These are phyloP conservation scores for Suhomyces emberorum DNA, from an alignment of 805 yeast species.

Conservation along the genomic window DNA sequence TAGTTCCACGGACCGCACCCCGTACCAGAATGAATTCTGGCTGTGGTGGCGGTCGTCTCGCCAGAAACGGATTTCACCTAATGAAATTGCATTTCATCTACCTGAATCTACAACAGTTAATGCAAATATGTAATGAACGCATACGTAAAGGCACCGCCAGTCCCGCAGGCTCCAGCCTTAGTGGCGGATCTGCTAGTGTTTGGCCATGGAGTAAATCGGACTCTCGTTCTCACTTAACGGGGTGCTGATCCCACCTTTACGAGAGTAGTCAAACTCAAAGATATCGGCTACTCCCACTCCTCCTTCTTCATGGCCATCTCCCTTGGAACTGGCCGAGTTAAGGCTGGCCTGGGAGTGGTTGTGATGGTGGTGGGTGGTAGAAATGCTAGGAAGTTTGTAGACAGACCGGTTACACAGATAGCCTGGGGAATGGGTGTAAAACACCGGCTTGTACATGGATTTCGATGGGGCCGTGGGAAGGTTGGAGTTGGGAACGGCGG, in stretches of 20 bases:
- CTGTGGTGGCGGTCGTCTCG: too few species aligned
- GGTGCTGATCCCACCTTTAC: conserved; percentile 23
- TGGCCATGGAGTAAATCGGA: conserved; percentile 12
- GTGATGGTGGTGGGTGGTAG: conserved; percentile 15
- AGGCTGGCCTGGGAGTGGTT: conserved; percentile 28
- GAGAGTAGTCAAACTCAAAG: conserved; percentile 23
- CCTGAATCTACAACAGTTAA: too few species aligned
- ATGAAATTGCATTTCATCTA: too few species aligned
- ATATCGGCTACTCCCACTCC: conserved; percentile 12
- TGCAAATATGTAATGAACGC: too few species aligned
- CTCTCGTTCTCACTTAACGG: conserved; percentile 33
- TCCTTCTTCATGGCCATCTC: conserved; percentile 8
- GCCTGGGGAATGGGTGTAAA: conserved; percentile 5
- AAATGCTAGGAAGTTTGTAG: conserved; percentile 8
- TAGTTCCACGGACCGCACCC: too few species aligned
- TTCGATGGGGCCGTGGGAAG: conserved; percentile 4
- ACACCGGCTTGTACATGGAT: conserved; percentile 10
- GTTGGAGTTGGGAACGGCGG: conserved; percentile 3
- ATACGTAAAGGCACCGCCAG: too few species aligned
- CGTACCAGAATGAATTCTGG: too few species aligned
- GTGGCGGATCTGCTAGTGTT: conserved; percentile 1
- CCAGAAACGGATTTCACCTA: too few species aligned
- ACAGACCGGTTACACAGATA: conserved; percentile 1
- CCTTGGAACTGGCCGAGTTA: conserved; percentile 14
- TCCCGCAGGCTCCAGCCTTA: background rate